A percentile compares a stretch with the other conserved stretches of the same genome.
phyloP scores from a whole-genome alignment of 352 stramenopile species.

The Globisporangium cederbergense region DNA sequence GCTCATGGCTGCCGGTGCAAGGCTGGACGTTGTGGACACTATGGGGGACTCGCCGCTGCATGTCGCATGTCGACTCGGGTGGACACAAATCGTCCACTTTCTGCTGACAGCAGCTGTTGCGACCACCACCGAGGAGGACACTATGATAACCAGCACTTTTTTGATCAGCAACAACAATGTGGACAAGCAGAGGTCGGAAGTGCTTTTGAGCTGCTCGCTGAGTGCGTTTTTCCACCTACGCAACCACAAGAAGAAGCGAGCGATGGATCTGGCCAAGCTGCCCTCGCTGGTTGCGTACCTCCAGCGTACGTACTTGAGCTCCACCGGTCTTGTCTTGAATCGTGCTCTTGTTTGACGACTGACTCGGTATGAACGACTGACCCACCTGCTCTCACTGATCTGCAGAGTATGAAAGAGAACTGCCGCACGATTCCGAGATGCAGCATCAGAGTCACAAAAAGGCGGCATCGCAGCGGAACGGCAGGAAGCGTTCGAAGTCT shows the following conservation, averaged over 20 bases:
- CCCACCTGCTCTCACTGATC: too few relatives aligned
- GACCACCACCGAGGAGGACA: neutral
- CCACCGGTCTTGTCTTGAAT: too few relatives aligned
- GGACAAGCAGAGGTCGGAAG: neutral
- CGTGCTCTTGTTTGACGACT: too few relatives aligned
- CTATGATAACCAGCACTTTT: neutral
- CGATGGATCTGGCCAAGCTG: constrained; percentile 45
- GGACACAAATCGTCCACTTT: constrained; percentile 34
- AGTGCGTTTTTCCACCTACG: constrained; percentile 37
- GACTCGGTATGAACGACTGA: too few relatives aligned
- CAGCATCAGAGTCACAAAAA: neutral
- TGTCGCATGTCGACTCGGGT: constrained; percentile 40
- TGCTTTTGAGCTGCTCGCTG: constrained; percentile 13
- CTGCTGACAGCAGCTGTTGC: constrained; percentile 38
- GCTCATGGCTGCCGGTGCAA: constrained; percentile 39
- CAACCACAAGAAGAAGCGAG: constrained; percentile 43
- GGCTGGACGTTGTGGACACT: constrained; percentile 32
- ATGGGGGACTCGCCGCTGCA: constrained; percentile 55
- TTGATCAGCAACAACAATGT: neutral
- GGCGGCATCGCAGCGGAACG: neutral
- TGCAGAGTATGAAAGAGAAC: constrained; percentile 6
- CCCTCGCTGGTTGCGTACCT: constrained; percentile 31
- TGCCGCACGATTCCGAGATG: neutral
- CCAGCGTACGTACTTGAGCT: constrained; percentile 12
- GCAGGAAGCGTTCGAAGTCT: neutral